Conservation (phyloP, 2,329 filamentous ascomycete genomes). For the Epichloe aotearoae region DNA sequence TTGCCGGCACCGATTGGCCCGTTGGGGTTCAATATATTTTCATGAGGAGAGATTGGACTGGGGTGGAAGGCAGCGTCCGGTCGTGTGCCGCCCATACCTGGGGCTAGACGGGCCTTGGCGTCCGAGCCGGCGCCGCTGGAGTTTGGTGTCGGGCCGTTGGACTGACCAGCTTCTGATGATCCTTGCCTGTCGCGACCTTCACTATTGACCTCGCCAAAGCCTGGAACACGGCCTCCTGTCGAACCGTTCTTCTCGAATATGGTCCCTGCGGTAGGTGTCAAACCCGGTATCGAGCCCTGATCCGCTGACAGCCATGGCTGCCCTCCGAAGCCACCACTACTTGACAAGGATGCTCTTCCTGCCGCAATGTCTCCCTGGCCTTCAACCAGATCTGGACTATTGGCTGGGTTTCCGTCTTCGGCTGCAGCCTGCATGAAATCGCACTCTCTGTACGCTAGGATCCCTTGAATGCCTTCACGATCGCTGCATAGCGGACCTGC, state of each 20-base stretch:
- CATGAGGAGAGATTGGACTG: conserved; percentile 35
- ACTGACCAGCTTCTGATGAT: conserved; percentile 36
- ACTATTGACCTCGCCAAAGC: conserved; percentile 32
- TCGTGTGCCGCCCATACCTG: conserved; percentile 24
- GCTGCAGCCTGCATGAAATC: conserved; percentile 27
- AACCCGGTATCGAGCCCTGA: conserved; percentile 21
- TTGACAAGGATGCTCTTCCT: background rate
- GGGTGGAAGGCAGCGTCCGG: conserved; percentile 35
- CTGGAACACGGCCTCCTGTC: conserved; percentile 11
- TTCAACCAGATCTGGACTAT: conserved; percentile 27
- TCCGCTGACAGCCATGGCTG: conserved; percentile 28
- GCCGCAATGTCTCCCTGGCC: conserved; percentile 14
- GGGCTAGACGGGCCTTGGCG: conserved; percentile 14
- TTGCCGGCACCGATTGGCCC: conserved; percentile 21
- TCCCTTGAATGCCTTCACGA: conserved; percentile 24
- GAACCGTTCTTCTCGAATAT: conserved; percentile 22
- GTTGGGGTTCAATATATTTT: conserved; percentile 24
- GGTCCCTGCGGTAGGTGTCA: conserved; percentile 21
- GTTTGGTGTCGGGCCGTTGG: conserved; percentile 45
- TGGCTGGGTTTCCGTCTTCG: conserved; percentile 27
- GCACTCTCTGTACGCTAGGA: conserved; percentile 31
- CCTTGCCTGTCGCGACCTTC: conserved; percentile 32
- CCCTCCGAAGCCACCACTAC: conserved; percentile 4
- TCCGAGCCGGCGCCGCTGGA: conserved; percentile 30
- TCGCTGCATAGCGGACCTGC: conserved; percentile 19